phyloP scores from a whole-genome alignment of 805 yeast genomes.

The Candida vartiovaarae region DNA sequence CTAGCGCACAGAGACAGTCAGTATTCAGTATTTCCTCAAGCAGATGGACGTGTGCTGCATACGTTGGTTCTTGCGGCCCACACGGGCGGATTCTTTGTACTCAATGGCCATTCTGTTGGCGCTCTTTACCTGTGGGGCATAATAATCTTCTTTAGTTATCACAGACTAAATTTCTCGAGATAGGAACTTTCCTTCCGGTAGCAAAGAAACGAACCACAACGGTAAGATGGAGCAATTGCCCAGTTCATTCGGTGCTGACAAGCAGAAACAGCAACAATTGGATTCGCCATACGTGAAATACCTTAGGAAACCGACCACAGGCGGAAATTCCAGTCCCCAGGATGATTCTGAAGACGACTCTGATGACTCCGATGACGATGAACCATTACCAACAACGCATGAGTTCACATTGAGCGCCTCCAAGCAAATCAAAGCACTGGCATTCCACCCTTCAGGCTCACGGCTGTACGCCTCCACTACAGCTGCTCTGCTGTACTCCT shows the following conservation, averaged over 20 bases:
- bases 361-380: conserved; percentile 21
- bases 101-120: not conserved
- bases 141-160: too few relatives aligned
- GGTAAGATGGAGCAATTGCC: too few relatives aligned
- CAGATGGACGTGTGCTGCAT: not conserved
- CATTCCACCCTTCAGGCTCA: conserved; percentile 21
- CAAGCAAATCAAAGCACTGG: conserved; percentile 19
- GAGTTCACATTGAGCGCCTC: conserved; percentile 18
- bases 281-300: too few relatives aligned
- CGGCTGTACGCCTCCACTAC: conserved; percentile 23
- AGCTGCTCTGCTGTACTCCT: conserved; percentile 23
- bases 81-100: not conserved
- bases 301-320: too few relatives aligned
- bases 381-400: conserved; percentile 31
- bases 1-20: conserved; percentile 22
- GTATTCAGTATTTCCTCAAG: not conserved
- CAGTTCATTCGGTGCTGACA: too few relatives aligned
- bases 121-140: too few relatives aligned
- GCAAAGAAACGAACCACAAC: too few relatives aligned
- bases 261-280: too few relatives aligned
- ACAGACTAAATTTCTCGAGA: too few relatives aligned
- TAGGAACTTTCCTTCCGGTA: too few relatives aligned
- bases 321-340: conserved; percentile 1
- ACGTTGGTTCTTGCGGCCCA: not conserved
- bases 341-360: conserved; percentile 2